phyloP scores from a whole-genome alignment of 2,329 filamentous ascomycete genomes.

The Xylaria sp. region DNA sequence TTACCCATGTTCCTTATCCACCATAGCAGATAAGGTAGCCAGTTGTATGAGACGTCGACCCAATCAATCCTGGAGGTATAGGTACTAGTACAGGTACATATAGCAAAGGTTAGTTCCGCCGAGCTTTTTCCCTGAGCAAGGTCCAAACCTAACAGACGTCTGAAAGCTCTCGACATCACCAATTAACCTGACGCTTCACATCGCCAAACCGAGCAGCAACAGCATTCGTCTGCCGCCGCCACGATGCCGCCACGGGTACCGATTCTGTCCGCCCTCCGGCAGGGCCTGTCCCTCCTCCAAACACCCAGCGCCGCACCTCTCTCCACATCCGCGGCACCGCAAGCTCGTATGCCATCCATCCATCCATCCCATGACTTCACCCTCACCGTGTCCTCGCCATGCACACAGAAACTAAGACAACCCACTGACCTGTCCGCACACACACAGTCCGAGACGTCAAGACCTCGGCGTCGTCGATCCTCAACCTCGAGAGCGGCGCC shows the following conservation, averaged over 20 bases:
- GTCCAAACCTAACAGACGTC: slow-evolving; percentile 5
- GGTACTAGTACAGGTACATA: too few species aligned
- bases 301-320: slow-evolving; percentile 34
- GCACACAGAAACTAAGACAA: neutral
- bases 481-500: slow-evolving; percentile 29
- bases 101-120: too few species aligned
- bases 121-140: slow-evolving; percentile 6
- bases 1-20: too few species aligned
- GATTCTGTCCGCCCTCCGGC: slow-evolving; percentile 34
- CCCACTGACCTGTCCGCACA: neutral
- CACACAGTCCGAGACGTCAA: slow-evolving; percentile 31
- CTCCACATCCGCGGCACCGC: slow-evolving; percentile 32
- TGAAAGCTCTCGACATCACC: neutral
- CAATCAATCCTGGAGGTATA: too few species aligned
- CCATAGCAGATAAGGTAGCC: too few species aligned
- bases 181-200: neutral
- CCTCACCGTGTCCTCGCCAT: too few species aligned
- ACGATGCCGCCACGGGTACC: slow-evolving; percentile 51
- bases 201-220: slow-evolving; percentile 4
- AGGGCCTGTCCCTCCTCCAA: slow-evolving; percentile 29
- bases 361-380: neutral
- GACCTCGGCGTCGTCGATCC: slow-evolving; percentile 30
- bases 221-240: slow-evolving; percentile 20
- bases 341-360: slow-evolving; percentile 35
- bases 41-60: too few species aligned